These are phyloP conservation scores for Neopestalotiopsis sp. DNA, from an alignment of 2,329 filamentous ascomycete species.

Conservation along the genomic window DNA sequence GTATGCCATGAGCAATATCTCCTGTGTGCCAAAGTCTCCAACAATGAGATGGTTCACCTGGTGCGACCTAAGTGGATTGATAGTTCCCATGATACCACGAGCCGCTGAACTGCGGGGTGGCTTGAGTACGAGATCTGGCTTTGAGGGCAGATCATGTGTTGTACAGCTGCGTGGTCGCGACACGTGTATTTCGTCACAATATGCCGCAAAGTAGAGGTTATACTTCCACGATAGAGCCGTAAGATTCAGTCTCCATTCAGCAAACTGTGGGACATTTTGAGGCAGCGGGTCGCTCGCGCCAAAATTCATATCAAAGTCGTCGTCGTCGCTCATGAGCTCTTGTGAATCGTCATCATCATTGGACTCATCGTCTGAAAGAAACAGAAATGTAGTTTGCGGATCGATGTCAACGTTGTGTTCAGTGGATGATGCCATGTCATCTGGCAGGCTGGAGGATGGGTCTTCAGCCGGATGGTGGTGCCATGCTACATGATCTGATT, in stretches of 20 bases:
- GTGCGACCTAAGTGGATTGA: conserved; percentile 60
- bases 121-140: conserved; percentile 56
- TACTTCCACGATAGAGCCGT: conserved; percentile 62
- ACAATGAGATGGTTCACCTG: conserved; percentile 72
- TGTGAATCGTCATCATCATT: background rate
- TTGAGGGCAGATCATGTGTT: conserved; percentile 51
- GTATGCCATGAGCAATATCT: conserved; percentile 70
- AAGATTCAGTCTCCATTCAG: conserved; percentile 57
- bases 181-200: conserved; percentile 60
- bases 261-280: conserved; percentile 30
- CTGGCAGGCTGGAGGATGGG: background rate
- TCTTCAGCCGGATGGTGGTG: background rate
- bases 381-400: background rate
- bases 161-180: conserved; percentile 54
- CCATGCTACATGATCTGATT: background rate
- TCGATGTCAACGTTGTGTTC: background rate
- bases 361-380: background rate
- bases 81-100: conserved; percentile 51
- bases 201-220: conserved; percentile 69
- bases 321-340: background rate
- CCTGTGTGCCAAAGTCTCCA: conserved; percentile 71
- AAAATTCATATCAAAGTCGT: background rate
- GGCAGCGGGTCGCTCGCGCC: background rate
- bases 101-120: conserved; percentile 47
- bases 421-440: background rate